Base-by-base conservation (phyloP, 1,284 basidiomycete genomes). In the Malassezia dermatis region DNA sequence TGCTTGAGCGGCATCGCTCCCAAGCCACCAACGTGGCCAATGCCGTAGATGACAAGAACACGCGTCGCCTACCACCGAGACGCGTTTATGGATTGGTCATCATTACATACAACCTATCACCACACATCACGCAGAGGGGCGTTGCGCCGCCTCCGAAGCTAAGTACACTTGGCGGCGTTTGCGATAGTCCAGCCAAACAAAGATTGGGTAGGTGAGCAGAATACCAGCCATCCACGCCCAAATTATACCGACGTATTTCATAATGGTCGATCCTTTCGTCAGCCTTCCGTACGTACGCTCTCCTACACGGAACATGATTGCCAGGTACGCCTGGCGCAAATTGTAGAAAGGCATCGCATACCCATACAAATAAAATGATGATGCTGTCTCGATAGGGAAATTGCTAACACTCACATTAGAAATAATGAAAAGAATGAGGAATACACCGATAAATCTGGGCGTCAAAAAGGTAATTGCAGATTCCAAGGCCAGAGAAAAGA, bases 311-410 rank as follows among this genome's bases (percentile, higher is more conserved):
- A 67, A 69, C 48, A 73, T 50, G 53, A 73, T 56, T 42, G 63
- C 62, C 48, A 60, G 40, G 64, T 71, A 73, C 48, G 65, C 60
- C 23, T 53, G 43, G 8, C 60, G 60, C 35, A 69, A 57, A 50
- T 63, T 63, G 60, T 67, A 69, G 59, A 73, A 71, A 0, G 67
- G 65, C 65, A 73, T 65, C 5, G 66, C 53, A 31, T 69, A 68
- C 1, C 63, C 65, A 41, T 66, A 67, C 43, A 50, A 48, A 61
- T 62, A 72, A 52, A 71, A 69, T 12, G 49, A 52, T 1, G 60
- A 57, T 2, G 49, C 48, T 1, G 66, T 48, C 42, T 64, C 61
- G 26, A 65, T 57, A 3, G 65, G 63, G 7, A 65, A 46, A 50
- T 65, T 67, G 31, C 64, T 60, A 0, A 61, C 59, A 23, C 62